A percentile compares a stretch with the other conserved stretches of the same genome.
These are phyloP conservation scores for Candida khao-thaluensis DNA, from an alignment of 805 yeast genomes.

Conservation along the genomic window DNA sequence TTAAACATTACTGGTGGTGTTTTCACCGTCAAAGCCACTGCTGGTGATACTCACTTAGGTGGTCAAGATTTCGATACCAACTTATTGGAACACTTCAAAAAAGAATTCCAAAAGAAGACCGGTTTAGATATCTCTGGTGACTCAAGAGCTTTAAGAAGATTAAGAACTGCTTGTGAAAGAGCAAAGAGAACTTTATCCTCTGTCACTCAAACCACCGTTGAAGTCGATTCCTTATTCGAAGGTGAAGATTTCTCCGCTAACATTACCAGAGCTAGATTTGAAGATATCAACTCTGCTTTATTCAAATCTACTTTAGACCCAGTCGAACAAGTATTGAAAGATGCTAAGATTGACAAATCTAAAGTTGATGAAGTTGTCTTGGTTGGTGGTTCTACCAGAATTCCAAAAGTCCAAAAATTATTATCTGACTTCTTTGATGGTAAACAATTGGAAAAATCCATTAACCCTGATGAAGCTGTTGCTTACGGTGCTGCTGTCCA, in stretches of 20 bases:
- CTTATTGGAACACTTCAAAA: conserved; percentile 48
- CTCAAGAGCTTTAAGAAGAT: conserved; percentile 51
- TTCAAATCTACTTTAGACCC: conserved; percentile 51
- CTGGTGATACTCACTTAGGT: conserved; percentile 54
- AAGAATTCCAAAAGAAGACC: conserved; percentile 47
- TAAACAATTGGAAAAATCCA: conserved; percentile 49
- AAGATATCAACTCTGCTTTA: conserved; percentile 49
- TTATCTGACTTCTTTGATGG: conserved; percentile 51
- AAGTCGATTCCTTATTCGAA: conserved; percentile 49
- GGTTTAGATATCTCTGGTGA: conserved; percentile 46
- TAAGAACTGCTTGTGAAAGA: conserved; percentile 53
- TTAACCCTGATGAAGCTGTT: conserved; percentile 52
- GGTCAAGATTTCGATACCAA: conserved; percentile 54
- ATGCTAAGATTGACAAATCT: conserved; percentile 42
- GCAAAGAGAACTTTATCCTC: conserved; percentile 52
- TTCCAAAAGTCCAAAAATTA: conserved; percentile 51
- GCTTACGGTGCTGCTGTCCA: conserved; percentile 53
- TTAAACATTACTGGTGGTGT: conserved; percentile 93
- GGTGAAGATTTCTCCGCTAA: conserved; percentile 51
- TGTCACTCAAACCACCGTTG: conserved; percentile 50
- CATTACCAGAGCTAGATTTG: conserved; percentile 52
- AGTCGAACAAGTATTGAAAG: conserved; percentile 50
- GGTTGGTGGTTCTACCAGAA: conserved; percentile 54
- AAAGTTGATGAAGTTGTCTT: conserved; percentile 48
- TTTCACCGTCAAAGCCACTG: conserved; percentile 92